Evolutionary conservation across 495 filamentous ascomycete species (phyloP), one percentile per base, ranked within the genome.

Genomic region (Hyaloscypha finlandica): DNA sequence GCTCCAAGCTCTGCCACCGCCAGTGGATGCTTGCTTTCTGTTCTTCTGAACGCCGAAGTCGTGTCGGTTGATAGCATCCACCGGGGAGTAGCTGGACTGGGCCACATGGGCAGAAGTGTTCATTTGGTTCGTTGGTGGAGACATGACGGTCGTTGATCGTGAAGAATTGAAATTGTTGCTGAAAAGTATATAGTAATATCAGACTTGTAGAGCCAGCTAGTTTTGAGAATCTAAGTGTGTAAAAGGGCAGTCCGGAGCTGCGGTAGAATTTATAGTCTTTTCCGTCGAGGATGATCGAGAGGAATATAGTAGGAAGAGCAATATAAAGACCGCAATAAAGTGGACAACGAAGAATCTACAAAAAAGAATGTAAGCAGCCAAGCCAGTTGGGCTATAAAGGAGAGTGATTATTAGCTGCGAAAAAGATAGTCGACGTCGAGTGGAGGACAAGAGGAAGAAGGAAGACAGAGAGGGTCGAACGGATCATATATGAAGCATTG

Each of bases 1-100:
- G 68, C 88, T 91, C 89, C 89, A 92, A 61, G 89, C 88, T 76
- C 90, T 79, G 25, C 89, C 89, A 59, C 89, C 89, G 63, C 89
- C 89, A 25, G 89, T 89, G 64, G 89, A 89, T 42, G 84, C 82
- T 39, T 78, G 75, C 77, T 91, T 91, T 52, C 87, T 84, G 72
- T 84, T 82, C 75, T 87, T 87, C 33, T 83, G 77, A 56, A 85
- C 76, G 33, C 81, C 84, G 73, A 79, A 85, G 19, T 83, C 82
- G 57, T 84, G 84, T 51, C 84, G 84, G 51, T 81, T 77, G 58
- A 82, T 73, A 58, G 74, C 77, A 68, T 85, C 84, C 42, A 79
- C 48, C 9, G 69, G 59, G 25, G 69, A 55, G 62, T 72, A 65
- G 77, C 81, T 59, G 78, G 82, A 63, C 16, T 19, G 75, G 74